These are phyloP conservation scores for Dalechampia spathulata DNA, from an alignment of 441 rosid species.

Conservation along the genomic window DNA sequence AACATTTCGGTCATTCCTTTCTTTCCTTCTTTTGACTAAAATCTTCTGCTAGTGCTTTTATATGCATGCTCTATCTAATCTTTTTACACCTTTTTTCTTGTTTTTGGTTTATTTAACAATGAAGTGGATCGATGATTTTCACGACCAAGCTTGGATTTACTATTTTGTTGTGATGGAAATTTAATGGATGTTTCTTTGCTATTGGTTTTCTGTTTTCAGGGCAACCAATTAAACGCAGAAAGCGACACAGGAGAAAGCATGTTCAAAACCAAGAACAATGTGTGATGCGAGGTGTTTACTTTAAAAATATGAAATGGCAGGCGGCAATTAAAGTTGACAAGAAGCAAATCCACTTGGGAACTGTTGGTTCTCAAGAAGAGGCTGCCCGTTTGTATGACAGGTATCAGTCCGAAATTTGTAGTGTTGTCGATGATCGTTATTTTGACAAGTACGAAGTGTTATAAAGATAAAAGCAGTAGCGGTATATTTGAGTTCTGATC, in stretches of 20 bases:
- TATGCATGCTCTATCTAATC: not conserved
- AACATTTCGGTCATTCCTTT: not conserved
- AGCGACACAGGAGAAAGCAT: constrained; percentile 82
- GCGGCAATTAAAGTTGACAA: constrained; percentile 98
- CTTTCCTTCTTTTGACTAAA: not conserved
- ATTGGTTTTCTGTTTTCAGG: constrained; percentile 29
- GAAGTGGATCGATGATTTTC: not conserved
- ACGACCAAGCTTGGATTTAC: not conserved
- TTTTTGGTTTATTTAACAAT: not conserved
- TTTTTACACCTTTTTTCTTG: not conserved
- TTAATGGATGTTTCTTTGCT: constrained; percentile 8
- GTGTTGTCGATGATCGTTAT: not conserved
- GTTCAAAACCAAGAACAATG: constrained; percentile 88
- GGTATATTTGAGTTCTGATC: not conserved
- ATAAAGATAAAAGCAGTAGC: too few species aligned
- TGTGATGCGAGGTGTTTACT: constrained; percentile 95
- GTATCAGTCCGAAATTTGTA: constrained; percentile 25
- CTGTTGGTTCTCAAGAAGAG: constrained; percentile 89
- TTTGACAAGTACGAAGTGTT: not conserved
- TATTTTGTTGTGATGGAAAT: not conserved
- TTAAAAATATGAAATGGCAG: constrained; percentile 99
- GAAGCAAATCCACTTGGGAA: constrained; percentile 94
- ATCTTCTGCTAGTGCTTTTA: not conserved
- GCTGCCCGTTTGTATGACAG: constrained; percentile 94
- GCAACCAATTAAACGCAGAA: constrained; percentile 81